These are phyloP conservation scores for Trypanosoma melophagium DNA, from an alignment of 208 protist species.

Conservation along the genomic window DNA sequence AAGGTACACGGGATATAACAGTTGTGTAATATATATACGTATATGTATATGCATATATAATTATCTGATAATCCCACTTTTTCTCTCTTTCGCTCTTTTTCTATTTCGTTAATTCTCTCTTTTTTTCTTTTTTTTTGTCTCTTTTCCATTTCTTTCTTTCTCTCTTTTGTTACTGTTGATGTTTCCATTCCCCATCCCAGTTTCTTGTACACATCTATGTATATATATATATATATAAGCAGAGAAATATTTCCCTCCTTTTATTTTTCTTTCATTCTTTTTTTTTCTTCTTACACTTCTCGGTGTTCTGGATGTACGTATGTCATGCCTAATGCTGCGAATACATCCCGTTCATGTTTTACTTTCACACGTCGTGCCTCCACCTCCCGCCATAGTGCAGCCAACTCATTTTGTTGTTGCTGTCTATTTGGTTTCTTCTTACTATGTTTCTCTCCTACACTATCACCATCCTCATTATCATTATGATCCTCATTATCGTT, in stretches of 20 bases:
- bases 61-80: not conserved
- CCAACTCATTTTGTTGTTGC: constrained; percentile 46
- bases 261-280: not conserved
- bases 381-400: constrained; percentile 48
- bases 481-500: constrained; percentile 22
- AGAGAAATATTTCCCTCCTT: too few relatives aligned
- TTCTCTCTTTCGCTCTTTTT: constrained; percentile 18
- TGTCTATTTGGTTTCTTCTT: constrained; percentile 23
- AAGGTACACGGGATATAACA: not conserved
- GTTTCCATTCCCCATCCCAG: not conserved
- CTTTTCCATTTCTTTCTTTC: not conserved
- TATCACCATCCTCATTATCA: constrained; percentile 25
- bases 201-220: not conserved
- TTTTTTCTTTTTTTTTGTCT: constrained; percentile 2
- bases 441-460: constrained; percentile 10
- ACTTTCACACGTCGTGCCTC: constrained; percentile 70
- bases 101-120: constrained; percentile 1
- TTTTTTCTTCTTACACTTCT: constrained; percentile 32
- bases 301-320: constrained; percentile 78
- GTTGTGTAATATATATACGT: not conserved
- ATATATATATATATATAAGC: too few relatives aligned
- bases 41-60: too few relatives aligned
- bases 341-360: constrained; percentile 68
- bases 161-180: constrained; percentile 11
- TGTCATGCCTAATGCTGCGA: constrained; percentile 70